Conservation (phyloP, 2,329 filamentous ascomycete species). For the Pleomassaria siparia region DNA sequence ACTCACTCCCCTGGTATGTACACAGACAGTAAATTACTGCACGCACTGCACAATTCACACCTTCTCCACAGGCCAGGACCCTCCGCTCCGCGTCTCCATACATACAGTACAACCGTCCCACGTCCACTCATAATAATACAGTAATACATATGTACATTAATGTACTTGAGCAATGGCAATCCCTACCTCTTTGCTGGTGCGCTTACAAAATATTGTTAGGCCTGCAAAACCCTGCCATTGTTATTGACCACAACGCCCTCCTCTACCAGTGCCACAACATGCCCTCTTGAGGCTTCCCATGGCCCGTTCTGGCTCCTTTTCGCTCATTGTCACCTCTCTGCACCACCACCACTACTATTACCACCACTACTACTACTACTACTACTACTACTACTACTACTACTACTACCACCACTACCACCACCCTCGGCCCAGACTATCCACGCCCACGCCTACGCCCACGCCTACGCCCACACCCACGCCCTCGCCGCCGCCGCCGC, state of each 20-base stretch:
- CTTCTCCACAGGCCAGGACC: conserved; percentile 41
- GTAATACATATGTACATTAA: too few relatives aligned
- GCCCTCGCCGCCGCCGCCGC: conserved; percentile 10
- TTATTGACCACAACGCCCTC: conserved; percentile 11
- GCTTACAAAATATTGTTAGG: too few relatives aligned
- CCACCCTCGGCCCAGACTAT: too few relatives aligned
- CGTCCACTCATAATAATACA: conserved; percentile 25
- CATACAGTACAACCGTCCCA: background rate
- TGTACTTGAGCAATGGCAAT: conserved; percentile 35
- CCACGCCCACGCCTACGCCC: too few relatives aligned
- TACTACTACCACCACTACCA: too few relatives aligned
- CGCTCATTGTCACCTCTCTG: conserved; percentile 12
- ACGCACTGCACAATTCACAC: conserved; percentile 31
- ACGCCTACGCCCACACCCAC: too few relatives aligned
- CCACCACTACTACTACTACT: too few relatives aligned
- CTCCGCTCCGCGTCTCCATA: conserved; percentile 22
- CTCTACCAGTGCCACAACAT: conserved; percentile 25
- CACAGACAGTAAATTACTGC: too few relatives aligned
- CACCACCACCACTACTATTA: too few relatives aligned
- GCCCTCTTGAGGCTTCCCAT: conserved; percentile 16
- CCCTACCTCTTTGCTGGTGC: conserved; percentile 34
- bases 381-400: too few relatives aligned
- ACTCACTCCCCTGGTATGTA: too few relatives aligned
- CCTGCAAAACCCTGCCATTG: conserved; percentile 25
- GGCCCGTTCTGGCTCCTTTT: conserved; percentile 20